Evolutionary conservation across 2,329 filamentous ascomycete genomes (phyloP).

Genomic region (Lasiodiplodia hormozganensis): DNA sequence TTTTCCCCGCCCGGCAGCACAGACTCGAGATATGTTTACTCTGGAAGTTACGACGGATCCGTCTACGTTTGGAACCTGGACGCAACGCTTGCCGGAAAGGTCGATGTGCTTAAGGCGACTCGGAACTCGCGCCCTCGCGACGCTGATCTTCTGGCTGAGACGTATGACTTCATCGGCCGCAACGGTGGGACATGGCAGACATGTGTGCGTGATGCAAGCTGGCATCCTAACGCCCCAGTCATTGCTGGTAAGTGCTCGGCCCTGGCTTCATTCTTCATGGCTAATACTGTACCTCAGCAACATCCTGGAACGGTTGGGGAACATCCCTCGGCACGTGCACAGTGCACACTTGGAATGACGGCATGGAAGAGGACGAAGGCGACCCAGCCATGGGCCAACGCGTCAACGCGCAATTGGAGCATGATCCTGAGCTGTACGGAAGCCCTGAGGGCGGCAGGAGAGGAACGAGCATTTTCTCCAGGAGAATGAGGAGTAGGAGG

Average conservation of each 20-base stretch:
- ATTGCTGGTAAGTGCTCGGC: slow-evolving; percentile 65
- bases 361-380: slow-evolving; percentile 62
- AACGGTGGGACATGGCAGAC: slow-evolving; percentile 71
- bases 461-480: slow-evolving; percentile 22
- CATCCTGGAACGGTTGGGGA: slow-evolving; percentile 80
- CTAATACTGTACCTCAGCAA: slow-evolving; percentile 62
- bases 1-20: slow-evolving; percentile 88
- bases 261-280: not conserved
- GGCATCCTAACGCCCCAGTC: slow-evolving; percentile 85
- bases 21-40: slow-evolving; percentile 91
- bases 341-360: slow-evolving; percentile 79
- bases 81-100: slow-evolving; percentile 76
- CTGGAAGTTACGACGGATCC: slow-evolving; percentile 86
- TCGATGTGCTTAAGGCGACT: slow-evolving; percentile 79
- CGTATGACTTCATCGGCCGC: slow-evolving; percentile 64
- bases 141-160: slow-evolving; percentile 60
- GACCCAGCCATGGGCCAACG: slow-evolving; percentile 44
- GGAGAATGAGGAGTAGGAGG: slow-evolving; percentile 10
- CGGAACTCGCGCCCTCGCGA: slow-evolving; percentile 64
- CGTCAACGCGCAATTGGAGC: slow-evolving; percentile 46
- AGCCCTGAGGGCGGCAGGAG: slow-evolving; percentile 12
- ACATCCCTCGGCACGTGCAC: slow-evolving; percentile 77
- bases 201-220: slow-evolving; percentile 85
- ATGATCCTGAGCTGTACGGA: slow-evolving; percentile 46
- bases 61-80: slow-evolving; percentile 95